Percentiles rank a stretch among this genome's conserved stretches.
Conservation (phyloP, 805 yeast species). For the Candida hispaniensis region DNA sequence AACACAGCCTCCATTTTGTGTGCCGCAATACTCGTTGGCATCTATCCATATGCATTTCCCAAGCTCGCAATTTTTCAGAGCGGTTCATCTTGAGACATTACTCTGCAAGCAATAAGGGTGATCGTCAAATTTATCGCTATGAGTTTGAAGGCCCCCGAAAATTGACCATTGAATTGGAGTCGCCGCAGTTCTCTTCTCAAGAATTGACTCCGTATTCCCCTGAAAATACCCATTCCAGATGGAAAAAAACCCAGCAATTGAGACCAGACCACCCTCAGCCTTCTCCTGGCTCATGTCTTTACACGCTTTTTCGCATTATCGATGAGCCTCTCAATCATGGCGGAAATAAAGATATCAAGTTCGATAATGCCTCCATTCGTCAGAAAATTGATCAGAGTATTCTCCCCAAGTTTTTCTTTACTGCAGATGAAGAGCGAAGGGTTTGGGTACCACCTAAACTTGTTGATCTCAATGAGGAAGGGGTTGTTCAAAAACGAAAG, state of each 20-base stretch:
- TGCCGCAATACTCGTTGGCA: slow-evolving; percentile 21
- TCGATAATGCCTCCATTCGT: slow-evolving; percentile 41
- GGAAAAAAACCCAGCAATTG: slow-evolving; percentile 27
- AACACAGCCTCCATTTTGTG: slow-evolving; percentile 17
- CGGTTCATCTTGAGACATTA: no score
- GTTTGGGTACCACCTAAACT: slow-evolving; percentile 21
- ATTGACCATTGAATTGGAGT: slow-evolving; percentile 20
- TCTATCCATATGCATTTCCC: slow-evolving; percentile 22
- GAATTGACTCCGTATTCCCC: slow-evolving; percentile 41
- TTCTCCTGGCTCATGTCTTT: slow-evolving; percentile 45
- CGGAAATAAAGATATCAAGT: slow-evolving; percentile 45
- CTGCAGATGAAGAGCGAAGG: slow-evolving; percentile 16
- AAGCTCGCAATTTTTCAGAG: no score
- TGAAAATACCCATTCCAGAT: slow-evolving; percentile 43
- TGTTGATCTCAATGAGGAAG: slow-evolving; percentile 18
- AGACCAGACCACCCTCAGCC: slow-evolving; percentile 35
- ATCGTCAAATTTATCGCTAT: slow-evolving; percentile 5
- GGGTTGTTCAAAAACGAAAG: slow-evolving; percentile 17
- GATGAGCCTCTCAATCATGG: slow-evolving; percentile 52
- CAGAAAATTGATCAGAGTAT: slow-evolving; percentile 47
- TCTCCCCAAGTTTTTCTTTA: slow-evolving; percentile 29
- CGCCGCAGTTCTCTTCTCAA: slow-evolving; percentile 33
- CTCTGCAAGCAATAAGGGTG: slow-evolving; percentile 6
- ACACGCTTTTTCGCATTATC: slow-evolving; percentile 50
- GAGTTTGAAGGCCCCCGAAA: slow-evolving; percentile 6